phyloP scores from a whole-genome alignment of 139 green algal genomes.

The Chlamydomonas sp. region DNA sequence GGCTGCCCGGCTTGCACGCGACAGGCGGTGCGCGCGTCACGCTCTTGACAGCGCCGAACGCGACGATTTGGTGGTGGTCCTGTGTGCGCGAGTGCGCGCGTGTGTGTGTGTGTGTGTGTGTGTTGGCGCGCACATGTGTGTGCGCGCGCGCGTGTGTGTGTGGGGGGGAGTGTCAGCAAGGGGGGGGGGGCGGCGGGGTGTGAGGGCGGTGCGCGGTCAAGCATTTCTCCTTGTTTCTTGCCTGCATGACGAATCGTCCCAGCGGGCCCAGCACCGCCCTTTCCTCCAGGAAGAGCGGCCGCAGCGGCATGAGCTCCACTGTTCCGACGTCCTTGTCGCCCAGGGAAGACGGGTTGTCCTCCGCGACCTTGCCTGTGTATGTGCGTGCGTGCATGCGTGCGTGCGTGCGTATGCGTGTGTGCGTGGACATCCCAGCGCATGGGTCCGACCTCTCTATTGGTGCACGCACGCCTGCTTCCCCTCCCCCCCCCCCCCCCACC shows the following conservation, averaged over 20 bases:
- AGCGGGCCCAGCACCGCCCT: not conserved
- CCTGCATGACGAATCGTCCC: no score
- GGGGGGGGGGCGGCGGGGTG: not conserved
- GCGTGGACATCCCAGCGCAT: not conserved
- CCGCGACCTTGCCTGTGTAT: slow-evolving; percentile 3
- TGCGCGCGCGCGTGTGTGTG: not conserved
- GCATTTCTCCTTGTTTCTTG: no score
- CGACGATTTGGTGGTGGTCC: slow-evolving; percentile 1
- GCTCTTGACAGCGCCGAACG: slow-evolving; percentile 6
- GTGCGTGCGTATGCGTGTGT: not conserved
- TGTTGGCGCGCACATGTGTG: not conserved
- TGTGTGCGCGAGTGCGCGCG: not conserved
- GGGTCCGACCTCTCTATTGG: not conserved
- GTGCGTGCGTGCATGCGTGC: not conserved
- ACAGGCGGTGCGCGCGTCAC: no score
- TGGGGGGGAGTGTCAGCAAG: not conserved
- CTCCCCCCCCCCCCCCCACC: no score
- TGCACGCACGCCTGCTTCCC: no score
- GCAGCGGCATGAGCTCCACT: slow-evolving; percentile 3
- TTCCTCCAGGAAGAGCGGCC: slow-evolving; percentile 3
- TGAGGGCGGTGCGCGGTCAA: no score
- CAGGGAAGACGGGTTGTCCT: not conserved
- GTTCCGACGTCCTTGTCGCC: not conserved
- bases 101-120: not conserved
- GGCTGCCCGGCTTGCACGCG: no score